Conservation (phyloP, 352 stramenopile species). For the Vaucheria bursata region DNA sequence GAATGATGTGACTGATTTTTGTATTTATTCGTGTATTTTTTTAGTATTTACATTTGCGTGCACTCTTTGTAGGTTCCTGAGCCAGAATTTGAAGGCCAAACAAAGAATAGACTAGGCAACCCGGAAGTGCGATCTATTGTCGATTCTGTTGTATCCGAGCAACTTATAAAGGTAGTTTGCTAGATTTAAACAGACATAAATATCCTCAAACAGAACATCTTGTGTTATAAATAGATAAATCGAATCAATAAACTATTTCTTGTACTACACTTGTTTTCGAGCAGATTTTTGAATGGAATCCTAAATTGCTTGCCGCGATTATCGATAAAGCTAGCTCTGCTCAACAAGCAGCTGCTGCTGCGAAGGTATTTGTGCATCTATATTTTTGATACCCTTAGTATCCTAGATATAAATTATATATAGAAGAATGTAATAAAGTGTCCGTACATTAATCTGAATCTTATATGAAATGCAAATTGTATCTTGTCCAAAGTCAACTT, state of each 20-base stretch:
- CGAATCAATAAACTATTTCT: not conserved
- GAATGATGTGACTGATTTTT: no score
- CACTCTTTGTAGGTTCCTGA: conserved; percentile 63
- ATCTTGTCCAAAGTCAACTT: no score
- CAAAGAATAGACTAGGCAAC: conserved; percentile 66
- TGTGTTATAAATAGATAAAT: not conserved
- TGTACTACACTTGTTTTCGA: conserved; percentile 2
- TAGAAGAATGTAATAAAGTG: no score
- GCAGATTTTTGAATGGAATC: conserved; percentile 64
- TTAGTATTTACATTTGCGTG: no score
- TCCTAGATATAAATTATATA: no score
- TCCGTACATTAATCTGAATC: no score
- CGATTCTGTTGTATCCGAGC: conserved; percentile 54
- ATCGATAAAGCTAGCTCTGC: conserved; percentile 60
- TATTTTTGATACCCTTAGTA: no score
- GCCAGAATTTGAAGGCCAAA: conserved; percentile 73
- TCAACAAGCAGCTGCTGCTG: conserved; percentile 58
- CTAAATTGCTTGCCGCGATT: conserved; percentile 57
- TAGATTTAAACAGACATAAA: not conserved
- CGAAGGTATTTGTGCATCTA: no score
- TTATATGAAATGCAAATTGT: no score
- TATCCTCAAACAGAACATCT: no score
- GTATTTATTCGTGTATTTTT: no score
- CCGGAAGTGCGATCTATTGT: conserved; percentile 55
- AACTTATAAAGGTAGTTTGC: conserved; percentile 48